A percentile compares a stretch with the other conserved stretches of the same genome.
These are phyloP conservation scores for Phytomonas francai DNA, from an alignment of 208 protist genomes.

Conservation along the genomic window DNA sequence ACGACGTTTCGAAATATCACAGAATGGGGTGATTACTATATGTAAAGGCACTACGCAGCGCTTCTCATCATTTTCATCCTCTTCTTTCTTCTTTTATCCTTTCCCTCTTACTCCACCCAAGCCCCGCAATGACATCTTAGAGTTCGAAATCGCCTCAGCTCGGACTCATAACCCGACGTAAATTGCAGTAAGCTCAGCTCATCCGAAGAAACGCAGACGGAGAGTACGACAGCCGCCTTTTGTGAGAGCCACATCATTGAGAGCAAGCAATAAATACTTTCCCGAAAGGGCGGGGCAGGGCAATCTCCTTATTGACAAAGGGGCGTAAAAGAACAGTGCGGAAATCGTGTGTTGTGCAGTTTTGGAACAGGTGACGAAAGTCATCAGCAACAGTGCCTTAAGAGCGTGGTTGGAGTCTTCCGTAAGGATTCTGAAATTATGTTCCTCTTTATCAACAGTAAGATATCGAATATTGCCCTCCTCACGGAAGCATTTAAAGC, in stretches of 20 bases:
- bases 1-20: constrained; percentile 9
- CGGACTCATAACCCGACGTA: constrained; percentile 25
- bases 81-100: neutral
- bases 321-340: constrained; percentile 7
- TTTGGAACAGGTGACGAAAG: too few species aligned
- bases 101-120: neutral
- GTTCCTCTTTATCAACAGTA: neutral
- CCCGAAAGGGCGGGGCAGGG: neutral
- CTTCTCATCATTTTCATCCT: neutral
- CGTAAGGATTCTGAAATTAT: constrained; percentile 1
- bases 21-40: constrained; percentile 22
- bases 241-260: constrained; percentile 16
- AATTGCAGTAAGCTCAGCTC: constrained; percentile 25
- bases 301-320: neutral
- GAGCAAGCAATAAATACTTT: constrained; percentile 12
- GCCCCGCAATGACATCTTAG: neutral
- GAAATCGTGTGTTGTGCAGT: neutral
- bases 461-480: constrained; percentile 3
- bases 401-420: neutral
- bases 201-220: constrained; percentile 4
- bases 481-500: constrained; percentile 1
- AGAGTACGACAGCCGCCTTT: neutral
- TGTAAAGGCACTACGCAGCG: constrained; percentile 16
- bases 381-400: too few species aligned
- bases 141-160: constrained; percentile 1